Base-by-base conservation (phyloP, 768 basidiomycete genomes). In the Mrakia gelida region DNA sequence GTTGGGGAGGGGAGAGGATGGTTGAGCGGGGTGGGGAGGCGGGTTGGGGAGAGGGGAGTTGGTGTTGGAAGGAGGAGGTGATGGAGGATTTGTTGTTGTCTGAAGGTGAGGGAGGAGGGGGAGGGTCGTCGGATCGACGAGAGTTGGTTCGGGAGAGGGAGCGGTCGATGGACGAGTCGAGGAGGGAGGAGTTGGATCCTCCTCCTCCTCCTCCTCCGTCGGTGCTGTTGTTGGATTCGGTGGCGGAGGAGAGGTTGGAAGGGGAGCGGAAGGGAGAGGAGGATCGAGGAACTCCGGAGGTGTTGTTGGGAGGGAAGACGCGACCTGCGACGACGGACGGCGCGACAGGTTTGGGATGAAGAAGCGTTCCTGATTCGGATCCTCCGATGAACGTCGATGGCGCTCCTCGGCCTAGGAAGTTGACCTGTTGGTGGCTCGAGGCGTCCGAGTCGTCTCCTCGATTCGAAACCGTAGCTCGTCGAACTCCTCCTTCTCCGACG, bases 41-140 rank as follows among this genome's bases (percentile, higher is more conserved):
- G 62, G 59, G n/a, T 13, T 41, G 54, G 11, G 49, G 49, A 16
- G 49, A 21, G 18, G 49, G 80, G 77, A 34, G 71, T n/a, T 11
- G 80, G 71, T 65, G 21, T 78, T 18, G 80, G 71, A 7, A 77
- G 72, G 62, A 45, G 52, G 23, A 54, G 15, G 13, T 56, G 32
- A 75, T 26, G 32, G 80, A 80, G 38, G 79, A 45, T 45, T 6
- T 67, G 11, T 13, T 15, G 21, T 21, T 38, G 34, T 34, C 75
- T 18, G 54, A 26, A 2, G 32, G 72, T 3, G 59, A 28, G 34
- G 52, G 5, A 7, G 52, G 18, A 3, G 32, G 72, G 10, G n/a
- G 38, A n/a, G 28, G 72, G 28, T 54, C 72, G 52, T 73, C 38
- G 8, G 71, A 73, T 16, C 28, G 49, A 38, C 71, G 71, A 10